Base-by-base conservation (phyloP, 163 green algal species). In the Smithsoniella earleae region DNA sequence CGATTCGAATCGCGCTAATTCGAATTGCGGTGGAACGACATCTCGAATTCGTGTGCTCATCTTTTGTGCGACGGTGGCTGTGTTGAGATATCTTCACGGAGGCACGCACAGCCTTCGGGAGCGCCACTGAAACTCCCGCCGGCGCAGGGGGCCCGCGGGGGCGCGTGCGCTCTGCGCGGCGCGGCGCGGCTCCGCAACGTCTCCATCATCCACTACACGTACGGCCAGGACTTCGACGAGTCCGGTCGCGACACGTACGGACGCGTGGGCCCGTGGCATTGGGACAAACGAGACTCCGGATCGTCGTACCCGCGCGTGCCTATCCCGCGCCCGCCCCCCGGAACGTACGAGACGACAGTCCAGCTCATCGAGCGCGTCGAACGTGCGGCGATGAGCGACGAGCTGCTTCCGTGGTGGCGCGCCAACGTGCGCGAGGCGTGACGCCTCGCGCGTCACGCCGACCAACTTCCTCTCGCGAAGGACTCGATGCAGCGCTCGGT, bases 181-280 rank as follows among this genome's bases (percentile, higher is more conserved):
- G 46, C 81, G n/a, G 69, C 2, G 6, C 45, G 45, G 3, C 43
- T 38, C 20, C 4, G 30, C 36, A 84, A 81, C 33, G 91, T 84
- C 79, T 93, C 94, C 85, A 87, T 96, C 58, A 78, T 96, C 37
- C 92, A 97, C 80, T 97, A 94, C 85, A 97, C 92, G 0, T 97
- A 96, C 74, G 88, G 91, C 72, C 91, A 88, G 77, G 90, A 96
- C 77, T 96, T 2, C 43, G 58, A 69, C 43, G 58, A 43, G n/a
- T 22, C 38, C 22, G 58, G 58, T 3, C 6, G 58, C 8, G 6
- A 30, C 8, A 69, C 58, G 4, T 69, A 69, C 34, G 58, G 58
- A 0, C 38, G 43, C 22, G 27, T 69, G 18, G 58, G 58, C 18
- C 58, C 58, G 34, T 69, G 58, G 58, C 58, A 69, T 31, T 69